phyloP scores from a whole-genome alignment of 805 yeast genomes.

The Kodamaea hsintzibuensis region DNA sequence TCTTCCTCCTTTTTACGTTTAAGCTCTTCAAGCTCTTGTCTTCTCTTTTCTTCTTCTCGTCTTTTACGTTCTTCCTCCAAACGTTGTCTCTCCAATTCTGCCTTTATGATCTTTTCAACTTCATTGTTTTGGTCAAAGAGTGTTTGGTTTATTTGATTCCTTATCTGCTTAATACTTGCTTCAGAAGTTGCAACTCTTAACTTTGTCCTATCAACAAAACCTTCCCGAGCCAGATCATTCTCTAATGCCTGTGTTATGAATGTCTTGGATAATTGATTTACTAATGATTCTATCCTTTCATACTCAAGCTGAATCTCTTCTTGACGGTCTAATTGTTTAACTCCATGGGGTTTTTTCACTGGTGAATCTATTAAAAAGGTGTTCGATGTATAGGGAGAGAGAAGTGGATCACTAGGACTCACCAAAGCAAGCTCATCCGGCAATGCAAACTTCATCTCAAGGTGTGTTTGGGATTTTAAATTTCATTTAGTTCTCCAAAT shows the following conservation, averaged over 20 bases:
- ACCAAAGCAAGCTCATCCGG: neutral
- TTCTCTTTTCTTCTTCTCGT: constrained; percentile 13
- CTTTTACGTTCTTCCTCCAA: constrained; percentile 13
- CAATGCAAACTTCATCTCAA: constrained; percentile 1
- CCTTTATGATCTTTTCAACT: constrained; percentile 11
- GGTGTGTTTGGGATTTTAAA: neutral
- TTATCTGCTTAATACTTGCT: neutral
- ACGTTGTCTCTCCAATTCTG: constrained; percentile 11
- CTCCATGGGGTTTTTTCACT: neutral
- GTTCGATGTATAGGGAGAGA: constrained; percentile 2
- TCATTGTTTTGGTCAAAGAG: constrained; percentile 9
- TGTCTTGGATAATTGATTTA: neutral
- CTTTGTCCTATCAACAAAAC: neutral
- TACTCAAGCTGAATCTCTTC: constrained; percentile 1
- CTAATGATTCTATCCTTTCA: neutral
- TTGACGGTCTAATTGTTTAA: neutral
- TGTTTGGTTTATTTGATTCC: neutral
- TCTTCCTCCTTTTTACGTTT: constrained; percentile 4
- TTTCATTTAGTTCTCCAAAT: constrained; percentile 3
- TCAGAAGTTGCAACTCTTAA: neutral
- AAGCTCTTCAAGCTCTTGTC: constrained; percentile 9
- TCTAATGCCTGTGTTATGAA: constrained; percentile 1
- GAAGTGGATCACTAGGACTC: constrained; percentile 1
- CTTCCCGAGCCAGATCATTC: neutral
- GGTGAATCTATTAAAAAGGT: neutral